Evolutionary conservation across 2,329 filamentous ascomycete genomes (phyloP), one percentile per base, ranked within the genome.

Genomic region (Aplosporella prunicola): DNA sequence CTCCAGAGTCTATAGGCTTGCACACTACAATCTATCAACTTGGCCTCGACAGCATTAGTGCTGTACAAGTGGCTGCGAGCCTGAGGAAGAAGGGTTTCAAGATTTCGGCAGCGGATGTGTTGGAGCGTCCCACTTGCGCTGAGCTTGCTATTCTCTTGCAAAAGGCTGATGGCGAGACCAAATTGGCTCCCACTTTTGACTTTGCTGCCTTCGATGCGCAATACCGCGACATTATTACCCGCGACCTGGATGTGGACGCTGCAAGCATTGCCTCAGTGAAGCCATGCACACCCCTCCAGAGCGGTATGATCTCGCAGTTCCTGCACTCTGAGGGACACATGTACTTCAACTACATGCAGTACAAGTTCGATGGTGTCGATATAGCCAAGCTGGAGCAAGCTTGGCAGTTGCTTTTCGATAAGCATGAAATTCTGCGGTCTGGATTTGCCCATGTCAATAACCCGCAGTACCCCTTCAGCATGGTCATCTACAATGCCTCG

Each of bases 1-100:
- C 71, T 0, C 39, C 53, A 2, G 49, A 65, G 0, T 62, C 61
- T 0, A 78, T 94, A 31, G 50, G 54, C 3, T 68, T 67, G 9
- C 53, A 71, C 8, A 85, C 77, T 0, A 86, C 83, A 0, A 85
- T 96, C 32, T 93, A 89, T 49, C 78, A 82, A 41, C 72, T 94
- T n/a, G 89, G 89, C 0, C 64, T 95, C 3, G 88, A 95, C 58
- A 95, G 88, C 53, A 91, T 96, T 50, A 88, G 82, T 43, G 83
- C 86, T 1, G 69, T 76, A 11, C 87, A 94, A 51, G 67, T 94
- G 8, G 83, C 86, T 1, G 70, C 75, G 1, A 62, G 69, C 17
- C 64, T 95, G 11, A 75, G 80, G 13, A 71, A 68, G 25, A 50
- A 69, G 13, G 78, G 77, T 0, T 63, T 77, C 25, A 51, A 56